These are phyloP conservation scores for Cystobasidium onofrii DNA, from an alignment of 768 basidiomycete species.

Conservation along the genomic window DNA sequence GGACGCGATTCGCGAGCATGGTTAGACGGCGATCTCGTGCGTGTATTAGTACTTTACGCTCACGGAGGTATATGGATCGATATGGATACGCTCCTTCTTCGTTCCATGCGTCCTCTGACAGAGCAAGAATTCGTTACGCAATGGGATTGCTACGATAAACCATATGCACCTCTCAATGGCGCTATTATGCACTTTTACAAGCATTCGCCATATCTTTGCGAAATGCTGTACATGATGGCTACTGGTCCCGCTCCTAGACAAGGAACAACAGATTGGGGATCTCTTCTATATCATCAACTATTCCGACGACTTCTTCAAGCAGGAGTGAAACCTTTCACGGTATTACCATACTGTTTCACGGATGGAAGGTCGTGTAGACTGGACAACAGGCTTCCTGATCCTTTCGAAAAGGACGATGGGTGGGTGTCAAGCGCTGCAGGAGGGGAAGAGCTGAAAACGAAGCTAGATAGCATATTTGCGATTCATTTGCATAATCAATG, in stretches of 20 bases:
- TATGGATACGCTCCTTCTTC: conserved; percentile 87
- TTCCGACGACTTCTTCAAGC: conserved; percentile 72
- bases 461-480: conserved; percentile 69
- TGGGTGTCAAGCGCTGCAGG: conserved; percentile 54
- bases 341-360: conserved; percentile 90
- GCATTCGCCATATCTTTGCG: conserved; percentile 91
- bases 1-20: conserved; percentile 68
- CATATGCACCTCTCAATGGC: conserved; percentile 74
- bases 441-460: conserved; percentile 56
- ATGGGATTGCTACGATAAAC: conserved; percentile 94
- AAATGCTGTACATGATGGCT: conserved; percentile 85
- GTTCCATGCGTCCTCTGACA: conserved; percentile 73
- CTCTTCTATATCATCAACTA: conserved; percentile 79
- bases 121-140: conserved; percentile 97
- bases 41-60: conserved; percentile 77
- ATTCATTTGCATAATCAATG: conserved; percentile 95
- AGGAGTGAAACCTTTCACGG: conserved; percentile 71
- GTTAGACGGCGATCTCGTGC: conserved; percentile 89
- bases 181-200: conserved; percentile 86
- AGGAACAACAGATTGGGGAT: conserved; percentile 85
- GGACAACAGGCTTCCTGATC: conserved; percentile 87
- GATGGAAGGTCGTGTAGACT: conserved; percentile 84
- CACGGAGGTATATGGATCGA: conserved; percentile 93
- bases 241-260: conserved; percentile 60
- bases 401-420: conserved; percentile 57